Base-by-base conservation (phyloP, 2,329 filamentous ascomycete species). In the Pyrenophora teres region DNA sequence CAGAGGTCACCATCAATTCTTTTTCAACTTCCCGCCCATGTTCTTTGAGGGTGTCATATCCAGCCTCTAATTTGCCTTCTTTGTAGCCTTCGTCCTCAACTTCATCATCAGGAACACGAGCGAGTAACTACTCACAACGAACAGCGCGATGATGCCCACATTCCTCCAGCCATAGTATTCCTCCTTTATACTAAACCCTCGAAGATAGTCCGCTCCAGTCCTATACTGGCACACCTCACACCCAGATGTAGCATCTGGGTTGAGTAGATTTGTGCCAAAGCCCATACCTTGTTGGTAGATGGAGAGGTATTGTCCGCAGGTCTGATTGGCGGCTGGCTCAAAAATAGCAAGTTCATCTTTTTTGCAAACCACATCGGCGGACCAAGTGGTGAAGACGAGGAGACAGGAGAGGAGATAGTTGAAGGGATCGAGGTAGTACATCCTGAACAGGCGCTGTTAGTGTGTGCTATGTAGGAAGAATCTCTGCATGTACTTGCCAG, bases 81-180 rank as follows among this genome's bases (percentile, higher is more conserved):
- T 46, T 3, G 43, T 37, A 4, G 65, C 60, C 65, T 76, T 76
- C 3, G 72, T 76, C 53, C 74, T 65, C 57, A 75, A 42, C 62
- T 75, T 76, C 73, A 76, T 76, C 46, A 74, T 59, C 16, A 63
- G 43, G 59, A 74, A 80, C 4, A 80, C 78, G 58, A 79, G 54
- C 4, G 65, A 71, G 54, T 87, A 87, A 1, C 78, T 81, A 52
- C 77, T 80, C 38, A 83, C 57, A 3, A 75, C 80, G 56, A 86
- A 86, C 3, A 83, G 72, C 1, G 79, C 80, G 2, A 81, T 77
- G 36, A 87, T 83, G 0, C 66, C 87, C 0, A 82, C 83, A 68
- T 89, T 79, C 40, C 87, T 78, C 87, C 87, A 89, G 0, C 84
- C 86, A 60, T 85, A 85, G 52, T 78, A 82, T 58, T 87, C 83